Evolutionary conservation across 2,329 filamentous ascomycete genomes (phyloP), one percentile per base, ranked within the genome.

Genomic region (Alternaria metachromatica): DNA sequence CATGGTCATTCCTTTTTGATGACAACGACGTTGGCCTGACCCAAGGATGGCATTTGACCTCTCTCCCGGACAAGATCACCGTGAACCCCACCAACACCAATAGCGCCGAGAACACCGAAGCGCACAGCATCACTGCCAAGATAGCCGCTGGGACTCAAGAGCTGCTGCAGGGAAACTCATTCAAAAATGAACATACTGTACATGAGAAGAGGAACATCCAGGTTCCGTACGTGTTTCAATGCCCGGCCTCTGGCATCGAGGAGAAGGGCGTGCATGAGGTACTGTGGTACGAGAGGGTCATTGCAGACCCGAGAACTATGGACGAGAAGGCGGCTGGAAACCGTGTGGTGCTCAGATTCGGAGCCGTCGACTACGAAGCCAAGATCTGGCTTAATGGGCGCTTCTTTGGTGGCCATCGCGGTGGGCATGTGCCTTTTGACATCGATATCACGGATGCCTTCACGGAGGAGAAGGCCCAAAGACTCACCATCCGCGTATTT

Each of bases 181-280:
- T 66, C 57, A 78, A 83, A 15, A 72, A 71, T 1, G 68, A 66
- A 3, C 65, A 74, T 12, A 65, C 70, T 0, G 79, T 78, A 12
- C 74, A 85, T 62, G 70, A 76, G 12, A 87, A 86, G 72, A 82
- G 82, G 25, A 81, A 83, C 10, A 91, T 91, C 65, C 81, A 84
- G 37, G 88, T 91, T 0, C 89, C 89, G 0, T 92, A 86, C 67
- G 88, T 87, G 2, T 91, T 90, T 70, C 89, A 91, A 73, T 84
- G 86, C 6, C 85, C 85, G 0, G 88, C 88, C 0, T 90, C 88
- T 0, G 88, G 88, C 2, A 87, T 91, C 67, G 83, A 86, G 63
- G 85, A 89, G 33, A 84, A 84, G 58, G 87, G 85, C 54, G 87
- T 88, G 3, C 89, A 91, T 72, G 88, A 91, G 75, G 86, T 91